phyloP scores from a whole-genome alignment of 805 yeast genomes.

The Clavispora santaluciae region DNA sequence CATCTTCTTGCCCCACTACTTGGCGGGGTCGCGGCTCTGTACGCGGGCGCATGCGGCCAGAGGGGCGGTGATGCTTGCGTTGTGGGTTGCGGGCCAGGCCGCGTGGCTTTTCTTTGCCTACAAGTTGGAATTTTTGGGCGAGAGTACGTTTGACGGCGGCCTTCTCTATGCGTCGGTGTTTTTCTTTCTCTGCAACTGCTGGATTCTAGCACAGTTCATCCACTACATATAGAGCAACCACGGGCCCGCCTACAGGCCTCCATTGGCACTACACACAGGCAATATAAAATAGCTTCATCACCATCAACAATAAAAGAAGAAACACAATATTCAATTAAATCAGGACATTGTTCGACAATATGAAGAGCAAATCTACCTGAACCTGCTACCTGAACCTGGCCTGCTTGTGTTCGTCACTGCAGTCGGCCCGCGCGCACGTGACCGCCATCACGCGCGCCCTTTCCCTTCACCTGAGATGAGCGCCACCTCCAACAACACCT shows the following conservation, averaged over 20 bases:
- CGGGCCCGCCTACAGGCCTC: too few relatives aligned
- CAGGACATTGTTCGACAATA: too few relatives aligned
- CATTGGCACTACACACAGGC: too few relatives aligned
- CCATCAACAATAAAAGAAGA: too few relatives aligned
- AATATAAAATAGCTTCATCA: too few relatives aligned
- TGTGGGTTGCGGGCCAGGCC: conserved; percentile 73
- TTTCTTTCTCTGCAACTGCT: conserved; percentile 61
- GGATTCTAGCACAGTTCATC: conserved; percentile 55
- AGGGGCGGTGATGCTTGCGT: conserved; percentile 38
- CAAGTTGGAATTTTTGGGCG: conserved; percentile 74
- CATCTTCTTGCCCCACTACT: conserved; percentile 72
- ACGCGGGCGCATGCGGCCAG: conserved; percentile 16
- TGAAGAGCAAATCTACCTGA: too few relatives aligned
- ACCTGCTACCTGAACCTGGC: too few relatives aligned
- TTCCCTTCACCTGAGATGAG: neutral
- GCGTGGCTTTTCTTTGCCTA: conserved; percentile 78
- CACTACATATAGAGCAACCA: conserved; percentile 17
- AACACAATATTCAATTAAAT: too few relatives aligned
- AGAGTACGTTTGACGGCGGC: conserved; percentile 55
- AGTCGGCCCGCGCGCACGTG: too few relatives aligned
- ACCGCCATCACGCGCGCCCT: neutral
- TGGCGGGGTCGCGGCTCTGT: conserved; percentile 41
- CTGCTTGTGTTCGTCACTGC: too few relatives aligned
- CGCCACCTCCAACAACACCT: neutral
- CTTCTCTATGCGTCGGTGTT: conserved; percentile 50